Evolutionary conservation across 768 basidiomycete genomes (phyloP).

Genomic region (Trametes gibbosa): DNA sequence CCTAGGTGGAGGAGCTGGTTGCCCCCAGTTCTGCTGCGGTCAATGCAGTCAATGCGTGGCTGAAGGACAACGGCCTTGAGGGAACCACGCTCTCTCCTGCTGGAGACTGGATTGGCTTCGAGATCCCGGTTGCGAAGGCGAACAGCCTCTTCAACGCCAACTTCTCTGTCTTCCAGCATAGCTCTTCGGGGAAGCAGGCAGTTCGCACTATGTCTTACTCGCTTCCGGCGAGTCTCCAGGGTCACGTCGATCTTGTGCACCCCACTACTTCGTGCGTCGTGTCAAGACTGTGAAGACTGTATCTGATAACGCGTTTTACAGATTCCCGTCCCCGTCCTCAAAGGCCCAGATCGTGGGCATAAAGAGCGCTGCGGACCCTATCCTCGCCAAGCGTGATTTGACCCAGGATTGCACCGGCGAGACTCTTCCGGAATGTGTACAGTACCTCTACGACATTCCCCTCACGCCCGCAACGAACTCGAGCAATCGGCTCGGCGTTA

Average conservation of each 20-base stretch:
- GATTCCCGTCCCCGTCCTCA: neutral
- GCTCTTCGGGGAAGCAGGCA: constrained; percentile 25
- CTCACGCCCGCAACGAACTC: constrained; percentile 26
- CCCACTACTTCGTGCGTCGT: constrained; percentile 28
- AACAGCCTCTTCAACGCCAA: constrained; percentile 35
- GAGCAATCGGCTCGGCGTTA: constrained; percentile 27
- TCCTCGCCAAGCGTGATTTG: neutral
- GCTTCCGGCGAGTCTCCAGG: constrained; percentile 31
- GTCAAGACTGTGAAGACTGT: neutral
- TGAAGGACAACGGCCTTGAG: constrained; percentile 25
- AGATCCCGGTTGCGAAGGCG: constrained; percentile 32
- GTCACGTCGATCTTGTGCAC: constrained; percentile 32
- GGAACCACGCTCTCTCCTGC: constrained; percentile 26
- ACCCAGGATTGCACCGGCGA: constrained; percentile 19
- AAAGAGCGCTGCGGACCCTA: neutral
- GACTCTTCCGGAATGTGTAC: constrained; percentile 28
- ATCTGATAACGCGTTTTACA: neutral
- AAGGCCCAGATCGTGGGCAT: neutral
- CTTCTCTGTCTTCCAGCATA: constrained; percentile 34
- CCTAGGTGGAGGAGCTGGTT: constrained; percentile 27
- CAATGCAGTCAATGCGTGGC: constrained; percentile 27
- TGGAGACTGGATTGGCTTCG: constrained; percentile 35
- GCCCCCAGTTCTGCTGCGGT: constrained; percentile 26
- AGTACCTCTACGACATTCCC: constrained; percentile 34
- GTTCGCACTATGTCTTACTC: constrained; percentile 38